Evolutionary conservation across 371 early-diverging fungal species (phyloP), one percentile per base, ranked within the genome.

Genomic region (Saksenaea vasiformis): DNA sequence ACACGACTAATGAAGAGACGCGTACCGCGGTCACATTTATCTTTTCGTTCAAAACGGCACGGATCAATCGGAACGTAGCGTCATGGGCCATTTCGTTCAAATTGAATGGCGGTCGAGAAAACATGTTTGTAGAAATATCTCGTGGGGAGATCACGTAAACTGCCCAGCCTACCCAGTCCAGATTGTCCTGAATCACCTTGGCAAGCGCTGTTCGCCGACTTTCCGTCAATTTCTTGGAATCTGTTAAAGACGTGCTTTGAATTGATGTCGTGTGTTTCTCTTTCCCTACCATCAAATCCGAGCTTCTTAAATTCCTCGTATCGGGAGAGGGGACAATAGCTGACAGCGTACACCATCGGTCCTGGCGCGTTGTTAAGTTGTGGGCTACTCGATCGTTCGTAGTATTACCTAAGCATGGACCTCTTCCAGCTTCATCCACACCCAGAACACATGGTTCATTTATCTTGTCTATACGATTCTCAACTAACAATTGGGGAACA

Each of bases 361-460:
- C 98, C 96, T 88, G 39, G 28, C 43, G 56, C n/a, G 56, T 26
- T 10, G 8, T n/a, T 47, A 56, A 24, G 10, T 58, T 31, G 22
- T 26, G 11, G 3, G 2, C 8, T 8, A 19, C 2, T 9, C 1
- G 5, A 19, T 17, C 54, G 19, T 36, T 47, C 15, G 54, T 26
- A 17, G 54, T 19, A 38, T 51, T 74, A 89, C 95, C 96, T 1
- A 99, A 83, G 4, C 99, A 98, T 4, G 99, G 99, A 0, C 99
- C 99, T 43, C 99, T 79, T 14, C 99, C 99, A 13, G 99, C 99
- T 69, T 99, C 99, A 74, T 99, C 99, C 1, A 99, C 94, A 14
- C 99, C 99, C 39, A 99, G 74, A 0, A 91, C 83, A 66, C 87
- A 93, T 11, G 89, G 87, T 55, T 86, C 85, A 27, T 74, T 61